Conservation (phyloP, 2,329 filamentous ascomycete species). For the Colletotrichum kahawae region DNA sequence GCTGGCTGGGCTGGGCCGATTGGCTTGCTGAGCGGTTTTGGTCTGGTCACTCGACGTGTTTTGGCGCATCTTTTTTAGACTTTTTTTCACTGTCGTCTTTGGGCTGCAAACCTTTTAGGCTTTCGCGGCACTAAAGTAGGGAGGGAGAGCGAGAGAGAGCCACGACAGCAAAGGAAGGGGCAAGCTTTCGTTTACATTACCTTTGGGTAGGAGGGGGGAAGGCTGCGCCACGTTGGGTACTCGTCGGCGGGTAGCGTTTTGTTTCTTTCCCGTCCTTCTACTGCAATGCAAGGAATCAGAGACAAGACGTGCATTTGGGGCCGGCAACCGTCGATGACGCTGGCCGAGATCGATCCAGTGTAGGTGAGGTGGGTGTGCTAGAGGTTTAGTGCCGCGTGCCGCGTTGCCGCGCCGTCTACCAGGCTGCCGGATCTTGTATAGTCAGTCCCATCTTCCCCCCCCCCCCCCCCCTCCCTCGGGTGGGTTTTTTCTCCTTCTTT, state of each 20-base stretch:
- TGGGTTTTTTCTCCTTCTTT: too few relatives aligned
- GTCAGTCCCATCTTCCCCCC: not conserved
- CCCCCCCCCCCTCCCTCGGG: not conserved
- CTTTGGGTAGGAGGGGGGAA: not conserved
- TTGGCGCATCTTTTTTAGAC: not conserved
- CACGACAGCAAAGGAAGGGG: not conserved
- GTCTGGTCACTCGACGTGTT: not conserved
- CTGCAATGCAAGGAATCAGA: not conserved
- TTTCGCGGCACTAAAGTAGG: not conserved
- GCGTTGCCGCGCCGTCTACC: not conserved
- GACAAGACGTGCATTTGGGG: not conserved
- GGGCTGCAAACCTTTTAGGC: not conserved
- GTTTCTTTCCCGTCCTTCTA: not conserved
- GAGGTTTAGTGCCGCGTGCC: not conserved
- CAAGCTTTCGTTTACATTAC: not conserved
- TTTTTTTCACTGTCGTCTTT: not conserved
- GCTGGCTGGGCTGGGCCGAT: not conserved
- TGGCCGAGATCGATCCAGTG: not conserved
- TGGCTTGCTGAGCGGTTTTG: not conserved
- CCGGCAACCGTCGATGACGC: not conserved
- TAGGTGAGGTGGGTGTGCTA: not conserved
- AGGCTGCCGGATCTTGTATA: conserved; percentile 7
- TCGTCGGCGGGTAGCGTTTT: not conserved
- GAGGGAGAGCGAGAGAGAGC: not conserved
- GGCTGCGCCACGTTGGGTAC: not conserved